Base-by-base conservation (phyloP, 495 filamentous ascomycete species). In the Penicillium subrubescens region DNA sequence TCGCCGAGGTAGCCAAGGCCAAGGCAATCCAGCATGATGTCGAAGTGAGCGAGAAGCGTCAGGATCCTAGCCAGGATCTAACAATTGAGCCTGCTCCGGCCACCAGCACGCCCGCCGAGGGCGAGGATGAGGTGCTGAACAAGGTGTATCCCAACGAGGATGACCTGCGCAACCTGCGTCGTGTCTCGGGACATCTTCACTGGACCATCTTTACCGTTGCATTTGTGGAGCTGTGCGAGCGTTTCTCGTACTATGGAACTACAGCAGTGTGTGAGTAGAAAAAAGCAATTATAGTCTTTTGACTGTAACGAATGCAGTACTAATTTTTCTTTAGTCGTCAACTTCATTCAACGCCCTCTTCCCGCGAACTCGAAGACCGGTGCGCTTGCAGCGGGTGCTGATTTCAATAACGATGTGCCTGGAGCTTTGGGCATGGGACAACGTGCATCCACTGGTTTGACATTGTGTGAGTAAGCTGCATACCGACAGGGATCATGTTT, bases 181-280 rank as follows among this genome's bases (percentile, higher is more conserved):
- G 90, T 43, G 82, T 93, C 1, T 79, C 89, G 15, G 90, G 85
- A 46, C 80, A 78, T 39, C 82, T 94, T 33, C 89, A 88, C 21
- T 88, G 80, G 80, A 83, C 77, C 15, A 82, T 83, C 8, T 93
- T 86, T 69, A 89, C 87, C 25, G 83, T 94, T 58, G 90, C 88
- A 23, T 88, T 92, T 66, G 84, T 92, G 54, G 91, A 94, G 75
- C 73, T 92, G 61, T 90, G 86, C 77, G 91, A 94, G 79, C 88
- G 90, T 39, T 91, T 92, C 77, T 89, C 88, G 10, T 93, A 90
- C 79, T 92, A 92, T 71, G 91, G 90, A 59, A 90, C 88, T 15
- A 90, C 85, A 23, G 87, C 86, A 43, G 88, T 92, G 53, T 90
- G 87, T 89, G 80, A 64, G 83, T 76, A n/a, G 1, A n/a, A n/a